Evolutionary conservation across 768 basidiomycete species (phyloP), one percentile per base, ranked within the genome.

Genomic region (Mycena capillaripes): DNA sequence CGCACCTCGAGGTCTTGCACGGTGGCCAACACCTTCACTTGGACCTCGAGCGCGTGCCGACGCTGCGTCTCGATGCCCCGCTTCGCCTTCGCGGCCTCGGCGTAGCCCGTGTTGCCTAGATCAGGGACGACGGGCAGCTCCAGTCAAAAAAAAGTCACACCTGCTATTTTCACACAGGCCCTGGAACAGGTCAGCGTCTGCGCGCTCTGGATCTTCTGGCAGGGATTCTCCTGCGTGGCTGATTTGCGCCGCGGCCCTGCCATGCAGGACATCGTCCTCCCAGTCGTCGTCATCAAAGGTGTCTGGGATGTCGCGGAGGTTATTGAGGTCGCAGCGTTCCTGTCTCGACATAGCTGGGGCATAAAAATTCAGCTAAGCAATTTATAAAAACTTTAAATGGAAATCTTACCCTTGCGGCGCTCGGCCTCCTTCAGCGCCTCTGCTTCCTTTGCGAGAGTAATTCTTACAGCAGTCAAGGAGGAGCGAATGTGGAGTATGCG

Each of bases 181-280:
- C 16, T 59, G 58, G 23, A 40, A 25, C 7, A 38, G 40, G 40
- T 59, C 58, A n/a, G 40, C 12, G 40, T 59, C 36, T 27, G 38
- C 36, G 40, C 14, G 25, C 12, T 59, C 36, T 14, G 36, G 3
- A 19, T 27, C 21, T 3, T 27, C n/a, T 10, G 38, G 36, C 34
- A 59, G 38, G 38, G 23, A 11, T 29, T 44, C 60, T 14, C 60
- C 60, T 44, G 40, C 60, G 19, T 62, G 60, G 60, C 60, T 62
- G 11, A 62, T 46, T 46, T 62, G 42, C 6, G 60, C 60, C 9
- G 29, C 27, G 7, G 60, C 19, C n/a, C 60, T 44, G 16, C 60
- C 60, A 23, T 62, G 40, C 27, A 62, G 27, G 14, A 48, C 29
- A 8, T 62, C 27, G 16, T 62, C 56, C n/a, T 34, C 56, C 32